Conservation (phyloP, 176 grass and related monocot genomes). For the Pontederia paniculata region DNA sequence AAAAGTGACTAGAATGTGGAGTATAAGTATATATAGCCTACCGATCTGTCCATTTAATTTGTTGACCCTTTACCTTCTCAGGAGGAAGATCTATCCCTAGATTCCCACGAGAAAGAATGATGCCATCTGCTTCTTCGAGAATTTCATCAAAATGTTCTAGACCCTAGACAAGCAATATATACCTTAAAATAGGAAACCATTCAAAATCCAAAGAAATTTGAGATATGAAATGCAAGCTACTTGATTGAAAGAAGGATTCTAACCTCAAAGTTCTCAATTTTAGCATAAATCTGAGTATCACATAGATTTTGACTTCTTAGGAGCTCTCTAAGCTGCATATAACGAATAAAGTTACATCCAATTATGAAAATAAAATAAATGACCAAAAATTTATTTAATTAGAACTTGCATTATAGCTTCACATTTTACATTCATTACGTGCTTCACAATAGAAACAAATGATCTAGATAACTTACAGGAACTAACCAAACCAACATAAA, state of each 20-base stretch:
- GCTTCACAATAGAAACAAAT: too few species aligned
- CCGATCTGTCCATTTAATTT: too few species aligned
- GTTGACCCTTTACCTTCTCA: conserved; percentile 39
- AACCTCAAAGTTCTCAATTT: conserved; percentile 88
- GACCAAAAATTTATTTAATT: background rate
- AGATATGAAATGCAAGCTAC: background rate
- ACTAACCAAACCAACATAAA: too few species aligned
- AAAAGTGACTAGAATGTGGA: too few species aligned
- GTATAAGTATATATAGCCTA: too few species aligned
- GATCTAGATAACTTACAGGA: too few species aligned
- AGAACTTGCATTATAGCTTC: background rate
- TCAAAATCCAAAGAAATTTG: too few species aligned
- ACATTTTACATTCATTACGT: too few species aligned
- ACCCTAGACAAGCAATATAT: conserved; percentile 43
- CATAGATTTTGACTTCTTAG: conserved; percentile 53
- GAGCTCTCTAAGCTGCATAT: conserved; percentile 77
- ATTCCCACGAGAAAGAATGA: conserved; percentile 79
- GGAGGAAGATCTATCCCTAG: conserved; percentile 92
- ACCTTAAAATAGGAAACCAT: background rate
- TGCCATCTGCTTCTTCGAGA: conserved; percentile 79
- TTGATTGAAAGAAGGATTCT: background rate
- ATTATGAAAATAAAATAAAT: background rate
- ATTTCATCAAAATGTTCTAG: conserved; percentile 96
- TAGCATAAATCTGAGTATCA: conserved; percentile 82
- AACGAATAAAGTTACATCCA: conserved; percentile 8